Conservation (phyloP, 2,329 filamentous ascomycete genomes). For the Aspergillus phoenicis region DNA sequence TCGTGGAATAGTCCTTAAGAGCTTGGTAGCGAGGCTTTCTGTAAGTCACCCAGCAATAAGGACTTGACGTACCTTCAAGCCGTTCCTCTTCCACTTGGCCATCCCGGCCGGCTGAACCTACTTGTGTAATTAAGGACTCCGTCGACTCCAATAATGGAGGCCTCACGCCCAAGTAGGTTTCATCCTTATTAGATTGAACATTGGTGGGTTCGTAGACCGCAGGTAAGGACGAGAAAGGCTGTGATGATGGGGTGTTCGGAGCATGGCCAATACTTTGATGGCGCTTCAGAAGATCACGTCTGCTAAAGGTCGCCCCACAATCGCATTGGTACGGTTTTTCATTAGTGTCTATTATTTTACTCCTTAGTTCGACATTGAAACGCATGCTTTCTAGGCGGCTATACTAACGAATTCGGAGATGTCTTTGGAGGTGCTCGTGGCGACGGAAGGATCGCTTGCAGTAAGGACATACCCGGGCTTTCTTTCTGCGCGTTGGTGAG, state of each 20-base stretch:
- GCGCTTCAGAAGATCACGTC: slow-evolving; percentile 20
- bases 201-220: no score
- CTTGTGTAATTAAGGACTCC: no score
- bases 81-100: no score
- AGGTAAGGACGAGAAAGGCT: slow-evolving; percentile 2
- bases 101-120: no score
- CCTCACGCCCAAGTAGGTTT: no score
- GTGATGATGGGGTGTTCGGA: not conserved
- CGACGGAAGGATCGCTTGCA: slow-evolving; percentile 20
- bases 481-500: no score
- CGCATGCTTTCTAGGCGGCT: not conserved
- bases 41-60: no score
- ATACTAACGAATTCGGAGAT: slow-evolving; percentile 18
- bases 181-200: no score
- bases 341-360: slow-evolving; percentile 14
- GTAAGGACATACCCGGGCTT: slow-evolving; percentile 10
- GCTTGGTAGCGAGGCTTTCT: no score
- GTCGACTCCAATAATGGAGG: not conserved
- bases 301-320: slow-evolving; percentile 18
- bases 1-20: no score
- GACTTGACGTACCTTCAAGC: no score
- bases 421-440: slow-evolving; percentile 20
- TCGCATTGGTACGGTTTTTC: slow-evolving; percentile 20
- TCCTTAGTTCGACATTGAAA: not conserved
- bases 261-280: slow-evolving; percentile 17